Conservation (phyloP, 495 filamentous ascomycete species). For the Penicillium manginii region DNA sequence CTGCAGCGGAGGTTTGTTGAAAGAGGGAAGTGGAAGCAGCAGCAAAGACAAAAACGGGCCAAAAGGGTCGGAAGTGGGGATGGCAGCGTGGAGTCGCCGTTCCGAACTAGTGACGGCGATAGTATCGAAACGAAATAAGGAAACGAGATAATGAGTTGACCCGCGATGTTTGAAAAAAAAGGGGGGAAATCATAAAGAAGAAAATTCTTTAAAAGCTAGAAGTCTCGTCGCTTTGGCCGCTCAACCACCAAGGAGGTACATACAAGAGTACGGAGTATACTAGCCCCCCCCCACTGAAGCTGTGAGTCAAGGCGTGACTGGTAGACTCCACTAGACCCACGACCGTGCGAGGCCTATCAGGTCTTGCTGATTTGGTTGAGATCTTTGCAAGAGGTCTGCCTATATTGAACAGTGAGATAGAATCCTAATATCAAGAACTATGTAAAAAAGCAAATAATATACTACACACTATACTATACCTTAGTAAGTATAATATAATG, state of each 20-base stretch:
- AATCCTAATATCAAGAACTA: too few relatives aligned
- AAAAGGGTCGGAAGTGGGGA: constrained; percentile 3
- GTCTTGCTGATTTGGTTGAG: neutral
- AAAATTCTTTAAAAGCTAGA: neutral
- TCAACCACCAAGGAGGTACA: too few relatives aligned
- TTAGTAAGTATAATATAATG: too few relatives aligned
- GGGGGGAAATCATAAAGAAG: too few relatives aligned
- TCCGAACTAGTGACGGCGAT: neutral
- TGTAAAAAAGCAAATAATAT: too few relatives aligned
- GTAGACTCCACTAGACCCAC: constrained; percentile 4
- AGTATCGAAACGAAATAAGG: neutral
- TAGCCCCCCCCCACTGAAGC: neutral
- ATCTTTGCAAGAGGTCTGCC: neutral
- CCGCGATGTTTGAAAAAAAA: neutral
- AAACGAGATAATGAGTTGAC: neutral
- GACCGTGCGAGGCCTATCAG: constrained; percentile 6
- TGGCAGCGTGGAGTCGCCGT: neutral
- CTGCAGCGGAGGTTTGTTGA: neutral
- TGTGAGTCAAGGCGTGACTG: constrained; percentile 4
- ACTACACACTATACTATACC: too few relatives aligned
- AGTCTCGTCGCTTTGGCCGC: neutral
- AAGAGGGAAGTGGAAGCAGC: constrained; percentile 12
- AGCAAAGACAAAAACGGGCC: constrained; percentile 7
- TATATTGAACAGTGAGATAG: too few relatives aligned
- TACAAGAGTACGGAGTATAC: neutral